phyloP scores from a whole-genome alignment of 768 basidiomycete species.

The Lyophyllum decastes region DNA sequence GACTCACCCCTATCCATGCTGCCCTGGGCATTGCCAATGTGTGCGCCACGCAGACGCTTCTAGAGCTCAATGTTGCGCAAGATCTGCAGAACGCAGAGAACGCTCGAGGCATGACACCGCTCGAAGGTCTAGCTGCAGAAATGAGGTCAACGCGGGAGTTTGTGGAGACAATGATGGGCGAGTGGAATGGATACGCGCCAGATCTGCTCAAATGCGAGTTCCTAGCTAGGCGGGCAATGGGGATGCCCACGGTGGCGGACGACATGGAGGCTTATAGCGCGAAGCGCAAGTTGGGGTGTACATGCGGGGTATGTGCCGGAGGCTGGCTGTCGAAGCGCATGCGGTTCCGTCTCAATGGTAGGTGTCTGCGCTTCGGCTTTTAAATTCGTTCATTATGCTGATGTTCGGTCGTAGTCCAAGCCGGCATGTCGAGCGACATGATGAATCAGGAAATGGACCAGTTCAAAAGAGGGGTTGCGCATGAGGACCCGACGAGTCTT shows the following conservation, averaged over 20 bases:
- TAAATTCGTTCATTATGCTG: background rate
- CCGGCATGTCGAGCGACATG: conserved; percentile 5
- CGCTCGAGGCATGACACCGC: background rate
- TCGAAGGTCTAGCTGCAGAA: background rate
- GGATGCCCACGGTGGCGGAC: background rate
- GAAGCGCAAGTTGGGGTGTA: conserved; percentile 10
- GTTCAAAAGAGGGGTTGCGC: conserved; percentile 4
- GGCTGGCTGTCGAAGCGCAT: conserved; percentile 5
- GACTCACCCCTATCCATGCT: conserved; percentile 4
- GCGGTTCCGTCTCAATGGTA: conserved; percentile 6
- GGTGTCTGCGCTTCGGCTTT: background rate
- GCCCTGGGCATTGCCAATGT: background rate
- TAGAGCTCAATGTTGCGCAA: background rate
- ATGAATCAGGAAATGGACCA: conserved; percentile 8
- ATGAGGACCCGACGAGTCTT: background rate
- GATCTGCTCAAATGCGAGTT: conserved; percentile 7
- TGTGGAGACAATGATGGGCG: background rate
- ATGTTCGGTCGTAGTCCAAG: background rate
- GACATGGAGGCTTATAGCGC: conserved; percentile 14
- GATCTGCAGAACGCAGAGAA: background rate
- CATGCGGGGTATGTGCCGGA: background rate
- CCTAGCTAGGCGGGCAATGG: conserved; percentile 4
- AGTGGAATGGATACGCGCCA: conserved; percentile 7
- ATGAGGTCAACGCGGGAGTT: conserved; percentile 7
- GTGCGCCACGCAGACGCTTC: background rate